Evolutionary conservation across 164 flowering plant genomes (phyloP), one percentile per base, ranked within the genome.

Genomic region (Houttuynia cordata): DNA sequence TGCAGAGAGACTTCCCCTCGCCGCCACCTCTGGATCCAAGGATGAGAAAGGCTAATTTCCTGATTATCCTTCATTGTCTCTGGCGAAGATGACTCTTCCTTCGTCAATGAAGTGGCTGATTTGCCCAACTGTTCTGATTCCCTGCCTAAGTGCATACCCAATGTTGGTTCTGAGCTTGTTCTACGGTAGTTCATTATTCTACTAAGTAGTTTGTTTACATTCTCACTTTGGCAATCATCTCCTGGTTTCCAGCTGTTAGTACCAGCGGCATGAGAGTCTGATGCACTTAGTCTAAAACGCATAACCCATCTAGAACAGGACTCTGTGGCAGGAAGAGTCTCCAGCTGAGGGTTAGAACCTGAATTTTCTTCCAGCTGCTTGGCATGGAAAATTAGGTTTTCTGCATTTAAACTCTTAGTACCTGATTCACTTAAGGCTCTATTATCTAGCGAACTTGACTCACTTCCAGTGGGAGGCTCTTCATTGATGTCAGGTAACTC

Each of bases 21-120:
- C 45, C 86, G 67, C 95, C 86, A 87, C 57, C 98, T 78, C 62
- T 63, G 81, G 66, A 92, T 80, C 98, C 98, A 92, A 71, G 86
- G 65, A 67, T 78, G 74, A 12, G 84, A 75, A 24, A 74, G 66
- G 13, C 52, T 62, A 25, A 61, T 59, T 13, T 81, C 74, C 49
- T 20, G 49, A 64, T 23, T 54, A 62, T 63, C 68, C 68, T 62
- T 72, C 63, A 50, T 58, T 3, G 66, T 56, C 6, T 58, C 78
- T 40, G 34, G 54, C 8, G 74, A 68, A 58, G 72, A 52, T 39
- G 75, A 59, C 13, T 72, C 71, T 25, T 57, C 64, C 15, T 68
- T 64, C 45, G 21, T 63, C 4, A 54, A 17, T 10, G 62, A 57
- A 25, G 30, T 30, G 50, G 60, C 56, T 24, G 53, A 13, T 41